Conservation (phyloP, 768 basidiomycete species). For the Paxillus involutus region DNA sequence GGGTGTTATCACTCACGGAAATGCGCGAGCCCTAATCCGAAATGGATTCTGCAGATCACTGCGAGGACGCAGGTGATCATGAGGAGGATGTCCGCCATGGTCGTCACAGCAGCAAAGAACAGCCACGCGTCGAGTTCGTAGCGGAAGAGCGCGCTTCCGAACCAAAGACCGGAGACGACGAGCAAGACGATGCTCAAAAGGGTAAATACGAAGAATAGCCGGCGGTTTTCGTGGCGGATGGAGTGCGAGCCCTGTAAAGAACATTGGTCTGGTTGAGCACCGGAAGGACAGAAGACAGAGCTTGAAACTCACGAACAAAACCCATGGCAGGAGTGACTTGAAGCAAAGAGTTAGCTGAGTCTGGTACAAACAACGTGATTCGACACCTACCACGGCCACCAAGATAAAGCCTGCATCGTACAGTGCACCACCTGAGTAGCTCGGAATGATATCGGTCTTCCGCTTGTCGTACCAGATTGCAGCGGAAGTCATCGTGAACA, state of each 20-base stretch:
- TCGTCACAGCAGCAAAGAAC: conserved; percentile 48
- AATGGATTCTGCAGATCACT: conserved; percentile 50
- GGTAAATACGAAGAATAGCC: conserved; percentile 40
- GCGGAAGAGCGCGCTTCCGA: conserved; percentile 36
- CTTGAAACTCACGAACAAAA: conserved; percentile 37
- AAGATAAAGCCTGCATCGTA: conserved; percentile 44
- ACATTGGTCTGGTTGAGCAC: background rate
- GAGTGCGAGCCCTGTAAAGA: conserved; percentile 46
- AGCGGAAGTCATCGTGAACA: conserved; percentile 48
- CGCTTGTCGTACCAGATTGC: conserved; percentile 53
- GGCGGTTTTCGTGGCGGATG: conserved; percentile 44
- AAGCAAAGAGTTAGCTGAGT: background rate
- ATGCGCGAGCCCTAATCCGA: conserved; percentile 53
- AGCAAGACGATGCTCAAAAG: conserved; percentile 39
- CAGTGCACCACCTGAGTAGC: conserved; percentile 34
- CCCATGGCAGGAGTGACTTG: conserved; percentile 49
- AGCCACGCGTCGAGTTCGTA: conserved; percentile 36
- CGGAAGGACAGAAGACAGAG: background rate
- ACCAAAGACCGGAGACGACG: conserved; percentile 40
- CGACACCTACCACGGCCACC: conserved; percentile 38
- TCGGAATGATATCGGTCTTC: conserved; percentile 31
- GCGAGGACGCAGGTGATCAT: conserved; percentile 43
- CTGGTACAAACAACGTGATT: background rate
- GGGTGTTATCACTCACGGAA: conserved; percentile 39
- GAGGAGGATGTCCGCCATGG: conserved; percentile 39